A percentile compares a stretch with the other conserved stretches of the same genome.
Conservation (phyloP, 768 basidiomycete genomes). For the Hydnomerulius pinastri region DNA sequence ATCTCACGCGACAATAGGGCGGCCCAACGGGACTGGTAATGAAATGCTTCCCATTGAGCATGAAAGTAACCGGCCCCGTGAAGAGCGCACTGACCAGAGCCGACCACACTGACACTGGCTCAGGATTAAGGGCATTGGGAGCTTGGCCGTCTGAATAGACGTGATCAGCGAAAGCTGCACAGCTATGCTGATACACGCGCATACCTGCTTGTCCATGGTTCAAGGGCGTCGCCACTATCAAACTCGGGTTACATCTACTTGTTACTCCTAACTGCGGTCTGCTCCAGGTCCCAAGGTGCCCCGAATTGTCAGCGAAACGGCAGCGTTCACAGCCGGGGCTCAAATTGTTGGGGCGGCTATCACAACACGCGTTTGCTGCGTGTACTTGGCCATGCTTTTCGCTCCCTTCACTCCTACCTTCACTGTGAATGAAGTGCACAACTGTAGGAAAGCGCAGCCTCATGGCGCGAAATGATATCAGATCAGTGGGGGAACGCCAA, state of each 20-base stretch:
- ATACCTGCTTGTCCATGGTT: conserved; percentile 15
- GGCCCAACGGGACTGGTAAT: background rate
- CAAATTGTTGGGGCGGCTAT: background rate
- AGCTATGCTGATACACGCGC: conserved; percentile 20
- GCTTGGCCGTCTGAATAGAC: conserved; percentile 3
- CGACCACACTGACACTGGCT: background rate
- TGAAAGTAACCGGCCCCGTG: no score
- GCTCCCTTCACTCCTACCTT: background rate
- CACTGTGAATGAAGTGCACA: background rate
- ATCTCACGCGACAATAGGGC: conserved; percentile 8
- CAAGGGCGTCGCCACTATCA: background rate
- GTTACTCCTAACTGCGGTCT: conserved; percentile 16
- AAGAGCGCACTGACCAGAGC: no score
- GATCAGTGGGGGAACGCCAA: background rate
- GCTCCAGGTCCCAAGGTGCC: background rate
- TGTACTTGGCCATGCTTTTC: background rate
- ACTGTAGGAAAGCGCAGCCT: background rate
- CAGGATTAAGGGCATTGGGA: conserved; percentile 22
- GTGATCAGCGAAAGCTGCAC: conserved; percentile 2
- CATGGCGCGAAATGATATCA: background rate
- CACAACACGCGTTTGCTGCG: conserved; percentile 13
- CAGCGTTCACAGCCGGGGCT: conserved; percentile 6
- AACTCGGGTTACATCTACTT: background rate
- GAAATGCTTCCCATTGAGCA: background rate
- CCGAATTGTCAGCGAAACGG: conserved; percentile 8